A percentile compares a stretch with the other conserved stretches of the same genome.
Conservation (phyloP, 345 rosid species). For the Odontarrhena argentea region DNA sequence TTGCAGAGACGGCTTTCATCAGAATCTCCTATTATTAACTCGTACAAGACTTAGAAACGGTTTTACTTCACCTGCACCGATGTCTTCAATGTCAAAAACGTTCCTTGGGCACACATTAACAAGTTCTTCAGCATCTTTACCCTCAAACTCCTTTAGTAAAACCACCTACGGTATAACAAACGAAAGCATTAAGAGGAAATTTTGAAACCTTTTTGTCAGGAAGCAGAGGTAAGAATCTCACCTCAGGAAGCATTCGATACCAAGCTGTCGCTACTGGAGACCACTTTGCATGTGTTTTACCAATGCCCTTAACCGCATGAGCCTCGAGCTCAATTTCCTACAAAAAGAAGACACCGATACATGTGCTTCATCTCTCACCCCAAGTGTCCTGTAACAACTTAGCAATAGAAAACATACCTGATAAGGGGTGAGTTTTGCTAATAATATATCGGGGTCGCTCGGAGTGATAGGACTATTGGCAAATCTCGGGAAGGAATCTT, state of each 20-base stretch:
- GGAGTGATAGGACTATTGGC: slow-evolving; percentile 53
- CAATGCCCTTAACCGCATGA: slow-evolving; percentile 35
- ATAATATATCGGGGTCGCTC: slow-evolving; percentile 54
- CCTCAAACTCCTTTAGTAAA: slow-evolving; percentile 59
- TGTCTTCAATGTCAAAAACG: slow-evolving; percentile 86
- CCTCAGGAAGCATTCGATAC: slow-evolving; percentile 99
- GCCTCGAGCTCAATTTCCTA: slow-evolving; percentile 96
- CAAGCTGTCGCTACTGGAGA: slow-evolving; percentile 94
- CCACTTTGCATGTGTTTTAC: slow-evolving; percentile 97
- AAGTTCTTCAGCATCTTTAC: slow-evolving; percentile 59
- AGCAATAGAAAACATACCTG: slow-evolving; percentile 51
- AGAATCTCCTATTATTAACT: too few relatives aligned
- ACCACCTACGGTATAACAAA: slow-evolving; percentile 50
- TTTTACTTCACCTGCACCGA: slow-evolving; percentile 59
- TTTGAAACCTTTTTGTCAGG: not conserved
- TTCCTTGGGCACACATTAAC: slow-evolving; percentile 60
- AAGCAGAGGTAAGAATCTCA: slow-evolving; percentile 24
- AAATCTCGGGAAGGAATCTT: slow-evolving; percentile 61
- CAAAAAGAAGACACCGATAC: not conserved
- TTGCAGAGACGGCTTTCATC: too few relatives aligned
- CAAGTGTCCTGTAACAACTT: not conserved
- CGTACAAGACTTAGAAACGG: not conserved
- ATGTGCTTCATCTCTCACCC: not conserved
- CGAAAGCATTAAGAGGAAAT: not conserved
- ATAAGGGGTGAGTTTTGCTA: slow-evolving; percentile 80